phyloP scores from a whole-genome alignment of 306 rosid species.

The Vicia villosa region DNA sequence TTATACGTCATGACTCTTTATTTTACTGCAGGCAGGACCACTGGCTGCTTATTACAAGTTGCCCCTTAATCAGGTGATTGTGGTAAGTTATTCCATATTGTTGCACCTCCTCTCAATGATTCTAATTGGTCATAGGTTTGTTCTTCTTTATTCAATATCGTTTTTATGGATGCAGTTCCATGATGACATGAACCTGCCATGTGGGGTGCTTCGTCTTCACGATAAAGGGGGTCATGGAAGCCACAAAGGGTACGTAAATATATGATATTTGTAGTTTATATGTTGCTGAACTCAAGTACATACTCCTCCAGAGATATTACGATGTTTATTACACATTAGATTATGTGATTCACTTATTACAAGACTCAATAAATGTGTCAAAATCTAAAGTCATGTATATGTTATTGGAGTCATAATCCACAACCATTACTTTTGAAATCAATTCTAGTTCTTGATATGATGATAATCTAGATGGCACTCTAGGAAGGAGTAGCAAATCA shows the following conservation, averaged over 20 bases:
- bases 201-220: conserved; percentile 87
- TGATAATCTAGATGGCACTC: not conserved
- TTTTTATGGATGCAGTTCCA: conserved; percentile 62
- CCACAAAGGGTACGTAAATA: conserved; percentile 73
- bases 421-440: conserved; percentile 1
- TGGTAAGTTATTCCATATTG: conserved; percentile 52
- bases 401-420: conserved; percentile 17
- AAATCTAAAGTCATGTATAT: conserved; percentile 26
- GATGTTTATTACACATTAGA: conserved; percentile 4
- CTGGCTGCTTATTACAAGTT: conserved; percentile 94
- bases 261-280: conserved; percentile 23
- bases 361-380: not conserved
- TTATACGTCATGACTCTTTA: conserved; percentile 14
- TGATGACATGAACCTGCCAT: conserved; percentile 86
- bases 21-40: conserved; percentile 72
- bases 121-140: conserved; percentile 12
- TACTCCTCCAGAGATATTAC: conserved; percentile 19
- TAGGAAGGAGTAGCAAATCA: conserved; percentile 20
- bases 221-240: conserved; percentile 82
- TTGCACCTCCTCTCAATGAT: not conserved
- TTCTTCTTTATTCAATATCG: conserved; percentile 10
- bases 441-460: conserved; percentile 2
- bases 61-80: conserved; percentile 88
- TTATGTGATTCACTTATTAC: not conserved
- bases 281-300: not conserved